Evolutionary conservation across 176 grass and related monocot species (phyloP).

Genomic region (Dendrocalamus sinicus): DNA sequence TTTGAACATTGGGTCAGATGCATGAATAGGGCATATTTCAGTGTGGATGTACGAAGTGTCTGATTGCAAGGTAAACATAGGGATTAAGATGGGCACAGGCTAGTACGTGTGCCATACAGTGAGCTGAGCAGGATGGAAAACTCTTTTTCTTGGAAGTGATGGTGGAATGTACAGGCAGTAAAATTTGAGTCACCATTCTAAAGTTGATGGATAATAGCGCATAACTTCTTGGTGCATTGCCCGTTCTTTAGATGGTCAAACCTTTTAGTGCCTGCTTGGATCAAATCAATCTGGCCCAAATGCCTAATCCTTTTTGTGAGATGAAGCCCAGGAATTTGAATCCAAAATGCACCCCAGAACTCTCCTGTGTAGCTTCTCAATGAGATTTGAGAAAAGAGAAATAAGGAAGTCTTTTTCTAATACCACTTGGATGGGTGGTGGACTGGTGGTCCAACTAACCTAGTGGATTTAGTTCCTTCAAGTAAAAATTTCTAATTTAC

Average conservation of each 20-base stretch:
- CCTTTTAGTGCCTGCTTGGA: slow-evolving; percentile 4
- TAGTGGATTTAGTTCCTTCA: background rate
- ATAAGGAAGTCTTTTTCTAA: background rate
- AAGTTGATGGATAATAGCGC: background rate
- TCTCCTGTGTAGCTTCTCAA: slow-evolving; percentile 10
- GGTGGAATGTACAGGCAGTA: background rate
- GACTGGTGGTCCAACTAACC: background rate
- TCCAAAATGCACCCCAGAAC: background rate
- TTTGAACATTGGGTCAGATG: background rate
- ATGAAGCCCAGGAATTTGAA: background rate
- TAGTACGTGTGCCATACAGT: background rate
- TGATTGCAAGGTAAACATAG: background rate
- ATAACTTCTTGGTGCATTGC: background rate
- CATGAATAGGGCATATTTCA: background rate
- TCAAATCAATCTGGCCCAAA: slow-evolving; percentile 34
- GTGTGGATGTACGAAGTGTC: background rate
- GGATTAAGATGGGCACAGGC: background rate
- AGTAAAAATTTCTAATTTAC: background rate
- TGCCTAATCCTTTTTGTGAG: background rate
- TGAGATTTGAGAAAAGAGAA: background rate
- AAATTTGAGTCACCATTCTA: background rate
- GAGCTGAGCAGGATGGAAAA: slow-evolving; percentile 22
- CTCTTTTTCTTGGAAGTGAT: background rate
- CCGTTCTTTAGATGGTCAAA: slow-evolving; percentile 1
- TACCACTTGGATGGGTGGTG: background rate